Conservation (phyloP, 2,329 filamentous ascomycete genomes). For the Cordyceps fumosorosea region DNA sequence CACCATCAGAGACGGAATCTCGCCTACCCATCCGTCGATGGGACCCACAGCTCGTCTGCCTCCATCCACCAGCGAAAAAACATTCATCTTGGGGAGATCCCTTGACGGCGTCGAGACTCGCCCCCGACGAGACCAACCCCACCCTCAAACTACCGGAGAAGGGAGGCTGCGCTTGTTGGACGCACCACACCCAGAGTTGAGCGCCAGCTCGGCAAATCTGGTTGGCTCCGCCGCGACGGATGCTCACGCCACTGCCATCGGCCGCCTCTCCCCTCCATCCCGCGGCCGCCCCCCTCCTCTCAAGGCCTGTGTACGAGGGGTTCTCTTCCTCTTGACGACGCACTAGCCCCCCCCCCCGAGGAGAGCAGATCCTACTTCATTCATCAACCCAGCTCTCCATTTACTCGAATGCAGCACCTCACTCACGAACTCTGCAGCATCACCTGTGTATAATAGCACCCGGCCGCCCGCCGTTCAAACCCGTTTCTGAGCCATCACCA, state of each 20-base stretch:
- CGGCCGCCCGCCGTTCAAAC: background rate
- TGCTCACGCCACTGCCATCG: background rate
- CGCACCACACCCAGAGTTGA: background rate
- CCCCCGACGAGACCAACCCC: background rate
- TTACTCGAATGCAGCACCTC: background rate
- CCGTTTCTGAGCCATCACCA: background rate
- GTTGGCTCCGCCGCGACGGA: slow-evolving; percentile 15
- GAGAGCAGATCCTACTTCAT: background rate
- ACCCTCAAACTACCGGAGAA: background rate
- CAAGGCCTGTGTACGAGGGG: background rate
- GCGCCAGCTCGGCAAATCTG: slow-evolving; percentile 14
- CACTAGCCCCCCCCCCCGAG: background rate
- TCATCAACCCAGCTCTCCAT: background rate
- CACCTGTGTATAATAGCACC: background rate
- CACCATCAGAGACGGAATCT: background rate
- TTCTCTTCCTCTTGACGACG: background rate
- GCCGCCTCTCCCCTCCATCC: background rate
- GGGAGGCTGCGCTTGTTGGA: slow-evolving; percentile 2
- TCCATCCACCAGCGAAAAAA: background rate
- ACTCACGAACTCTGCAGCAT: background rate
- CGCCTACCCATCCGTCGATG: background rate
- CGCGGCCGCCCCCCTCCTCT: background rate
- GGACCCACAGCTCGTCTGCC: background rate
- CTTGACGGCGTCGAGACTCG: background rate
- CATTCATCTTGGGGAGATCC: background rate